Conservation (phyloP, 768 basidiomycete genomes). For the Amyloporia xantha region DNA sequence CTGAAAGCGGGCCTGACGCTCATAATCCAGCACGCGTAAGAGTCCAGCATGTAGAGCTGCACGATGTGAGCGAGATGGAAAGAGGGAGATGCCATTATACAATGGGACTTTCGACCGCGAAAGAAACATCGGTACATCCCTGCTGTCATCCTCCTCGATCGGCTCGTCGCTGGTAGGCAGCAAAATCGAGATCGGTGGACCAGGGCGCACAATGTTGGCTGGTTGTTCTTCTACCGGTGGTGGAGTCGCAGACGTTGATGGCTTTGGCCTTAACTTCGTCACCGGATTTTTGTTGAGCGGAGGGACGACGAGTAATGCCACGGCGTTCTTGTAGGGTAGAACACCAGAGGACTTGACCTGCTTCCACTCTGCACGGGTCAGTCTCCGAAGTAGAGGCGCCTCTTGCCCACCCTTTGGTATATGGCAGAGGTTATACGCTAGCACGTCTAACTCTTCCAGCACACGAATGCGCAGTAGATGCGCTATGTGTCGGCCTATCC, state of each 20-base stretch:
- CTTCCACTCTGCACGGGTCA: conserved; percentile 58
- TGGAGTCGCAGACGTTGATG: conserved; percentile 8
- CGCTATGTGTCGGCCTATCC: conserved; percentile 47
- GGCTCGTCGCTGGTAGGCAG: conserved; percentile 7
- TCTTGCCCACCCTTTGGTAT: conserved; percentile 18
- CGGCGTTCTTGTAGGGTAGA: conserved; percentile 45
- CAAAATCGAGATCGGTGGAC: conserved; percentile 25
- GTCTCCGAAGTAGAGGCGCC: conserved; percentile 46
- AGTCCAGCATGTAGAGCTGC: conserved; percentile 48
- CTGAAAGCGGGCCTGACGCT: conserved; percentile 30
- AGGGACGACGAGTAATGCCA: conserved; percentile 66
- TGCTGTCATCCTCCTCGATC: conserved; percentile 7
- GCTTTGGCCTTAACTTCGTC: conserved; percentile 36
- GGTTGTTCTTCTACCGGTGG: conserved; percentile 3
- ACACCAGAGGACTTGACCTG: conserved; percentile 37
- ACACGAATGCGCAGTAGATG: conserved; percentile 68
- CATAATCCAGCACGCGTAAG: conserved; percentile 39
- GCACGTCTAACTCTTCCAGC: conserved; percentile 65
- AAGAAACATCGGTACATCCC: conserved; percentile 19
- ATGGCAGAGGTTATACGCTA: conserved; percentile 39
- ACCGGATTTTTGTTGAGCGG: conserved; percentile 50
- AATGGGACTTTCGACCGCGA: conserved; percentile 43
- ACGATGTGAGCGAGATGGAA: conserved; percentile 57
- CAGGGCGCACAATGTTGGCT: conserved; percentile 5
- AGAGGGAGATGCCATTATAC: conserved; percentile 61